A percentile compares a stretch with the other conserved stretches of the same genome.
phyloP scores from a whole-genome alignment of 2,329 filamentous ascomycete species.

The Pseudogymnoascus sp. region DNA sequence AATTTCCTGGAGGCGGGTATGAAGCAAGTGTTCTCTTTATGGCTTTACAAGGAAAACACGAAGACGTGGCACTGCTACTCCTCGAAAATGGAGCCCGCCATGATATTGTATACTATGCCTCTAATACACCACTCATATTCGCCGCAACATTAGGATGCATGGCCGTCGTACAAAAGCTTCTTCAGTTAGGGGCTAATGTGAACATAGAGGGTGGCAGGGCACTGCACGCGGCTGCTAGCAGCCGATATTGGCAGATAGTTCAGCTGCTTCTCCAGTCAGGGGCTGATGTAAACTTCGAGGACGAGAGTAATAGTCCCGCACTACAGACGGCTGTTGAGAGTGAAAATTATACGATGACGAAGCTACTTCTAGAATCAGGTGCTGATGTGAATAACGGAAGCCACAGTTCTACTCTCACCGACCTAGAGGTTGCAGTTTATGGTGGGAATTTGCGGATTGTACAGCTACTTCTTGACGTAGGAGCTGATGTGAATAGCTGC shows the following conservation, averaged over 20 bases:
- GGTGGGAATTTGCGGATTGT: slow-evolving; percentile 14
- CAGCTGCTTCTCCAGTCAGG: slow-evolving; percentile 13
- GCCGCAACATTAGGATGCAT: slow-evolving; percentile 30
- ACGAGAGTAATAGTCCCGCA: not conserved
- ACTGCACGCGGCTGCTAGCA: not conserved
- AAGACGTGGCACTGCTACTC: not conserved
- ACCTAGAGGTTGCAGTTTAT: not conserved
- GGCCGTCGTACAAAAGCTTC: slow-evolving; percentile 30
- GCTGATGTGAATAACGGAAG: not conserved
- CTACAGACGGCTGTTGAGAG: not conserved
- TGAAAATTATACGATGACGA: not conserved
- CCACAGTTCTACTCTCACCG: not conserved
- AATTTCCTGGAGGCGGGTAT: not conserved
- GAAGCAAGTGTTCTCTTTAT: not conserved
- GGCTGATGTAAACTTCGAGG: not conserved
- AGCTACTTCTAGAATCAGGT: slow-evolving; percentile 13
- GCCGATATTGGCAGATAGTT: slow-evolving; percentile 12
- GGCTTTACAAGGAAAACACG: not conserved
- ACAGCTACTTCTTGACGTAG: slow-evolving; percentile 12
- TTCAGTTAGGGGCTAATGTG: slow-evolving; percentile 21
- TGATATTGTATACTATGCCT: not conserved
- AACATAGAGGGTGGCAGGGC: slow-evolving; percentile 3
- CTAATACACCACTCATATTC: not conserved
- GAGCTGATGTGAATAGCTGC: not conserved
- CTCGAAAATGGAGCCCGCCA: not conserved